phyloP scores from a whole-genome alignment of 495 filamentous ascomycete genomes.

The Aspergillus homomorphus region DNA sequence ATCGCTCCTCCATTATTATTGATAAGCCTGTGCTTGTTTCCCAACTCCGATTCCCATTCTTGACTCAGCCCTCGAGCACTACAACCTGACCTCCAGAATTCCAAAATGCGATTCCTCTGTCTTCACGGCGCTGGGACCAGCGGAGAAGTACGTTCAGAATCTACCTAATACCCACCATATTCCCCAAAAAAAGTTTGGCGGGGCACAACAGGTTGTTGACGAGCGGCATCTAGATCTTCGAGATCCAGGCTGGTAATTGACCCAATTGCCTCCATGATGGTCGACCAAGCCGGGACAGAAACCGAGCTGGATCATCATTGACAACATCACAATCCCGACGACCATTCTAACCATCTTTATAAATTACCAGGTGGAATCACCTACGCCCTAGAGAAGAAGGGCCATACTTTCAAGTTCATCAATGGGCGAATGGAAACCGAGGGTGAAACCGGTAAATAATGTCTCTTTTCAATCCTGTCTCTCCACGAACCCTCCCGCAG shows the following conservation, averaged over 20 bases:
- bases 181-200: not conserved
- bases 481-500: not conserved
- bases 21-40: not conserved
- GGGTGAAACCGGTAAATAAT: conserved; percentile 29
- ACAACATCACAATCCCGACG: not conserved
- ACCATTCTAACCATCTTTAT: conserved; percentile 5
- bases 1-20: not conserved
- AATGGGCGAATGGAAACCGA: conserved; percentile 30
- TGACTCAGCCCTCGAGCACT: too few species aligned
- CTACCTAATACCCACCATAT: not conserved
- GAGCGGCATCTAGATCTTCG: conserved; percentile 31
- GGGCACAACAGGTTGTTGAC: conserved; percentile 14
- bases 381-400: conserved; percentile 29
- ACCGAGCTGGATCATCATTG: not conserved
- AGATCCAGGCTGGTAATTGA: conserved; percentile 34
- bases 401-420: conserved; percentile 35
- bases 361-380: conserved; percentile 28
- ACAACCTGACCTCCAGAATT: not conserved
- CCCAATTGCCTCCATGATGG: not conserved
- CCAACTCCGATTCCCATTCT: not conserved
- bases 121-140: conserved; percentile 39
- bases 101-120: conserved; percentile 40
- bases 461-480: not conserved
- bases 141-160: conserved; percentile 28
- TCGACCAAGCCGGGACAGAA: not conserved